Evolutionary conservation across 352 stramenopile genomes (phyloP).

Genomic region (Phytophthora sansomeana): DNA sequence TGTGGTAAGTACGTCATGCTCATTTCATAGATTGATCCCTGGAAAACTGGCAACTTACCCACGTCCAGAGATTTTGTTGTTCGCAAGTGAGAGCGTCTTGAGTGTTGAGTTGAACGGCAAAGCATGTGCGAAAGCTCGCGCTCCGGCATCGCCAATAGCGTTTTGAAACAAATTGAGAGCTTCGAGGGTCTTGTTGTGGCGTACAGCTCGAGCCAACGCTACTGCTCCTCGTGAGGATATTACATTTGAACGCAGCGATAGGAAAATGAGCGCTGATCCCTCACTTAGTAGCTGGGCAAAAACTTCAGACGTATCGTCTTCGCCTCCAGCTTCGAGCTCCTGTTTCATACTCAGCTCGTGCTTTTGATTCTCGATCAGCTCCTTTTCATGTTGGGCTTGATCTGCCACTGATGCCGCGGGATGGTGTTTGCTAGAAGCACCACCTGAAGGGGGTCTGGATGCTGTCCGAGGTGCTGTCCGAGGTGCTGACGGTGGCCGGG

Average conservation of each 20-base stretch:
- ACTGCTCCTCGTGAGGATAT: slow-evolving; percentile 48
- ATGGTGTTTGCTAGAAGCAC: slow-evolving; percentile 16
- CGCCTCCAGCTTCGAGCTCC: slow-evolving; percentile 8
- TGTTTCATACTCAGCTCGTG: slow-evolving; percentile 28
- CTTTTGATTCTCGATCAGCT: slow-evolving; percentile 20
- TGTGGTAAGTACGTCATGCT: not conserved
- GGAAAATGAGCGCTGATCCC: slow-evolving; percentile 49
- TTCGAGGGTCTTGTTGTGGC: slow-evolving; percentile 58
- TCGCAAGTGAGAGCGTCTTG: slow-evolving; percentile 71
- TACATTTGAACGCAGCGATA: slow-evolving; percentile 74
- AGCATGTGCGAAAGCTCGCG: slow-evolving; percentile 59
- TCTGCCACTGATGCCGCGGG: not conserved
- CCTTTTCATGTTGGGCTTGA: slow-evolving; percentile 9
- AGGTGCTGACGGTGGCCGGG: slow-evolving; percentile 15
- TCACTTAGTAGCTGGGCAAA: slow-evolving; percentile 54
- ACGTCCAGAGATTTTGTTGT: slow-evolving; percentile 58
- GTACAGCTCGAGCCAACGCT: slow-evolving; percentile 51
- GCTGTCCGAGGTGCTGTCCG: slow-evolving; percentile 3
- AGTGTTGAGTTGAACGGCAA: slow-evolving; percentile 66
- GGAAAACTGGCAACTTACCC: slow-evolving; percentile 38
- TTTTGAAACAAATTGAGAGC: slow-evolving; percentile 83
- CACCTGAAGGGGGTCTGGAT: slow-evolving; percentile 24
- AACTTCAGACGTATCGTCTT: slow-evolving; percentile 22
- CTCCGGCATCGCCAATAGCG: slow-evolving; percentile 58
- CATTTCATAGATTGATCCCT: not conserved